Percentiles rank a stretch among this genome's conserved stretches.
phyloP scores from a whole-genome alignment of 78 protist genomes.

The Dictyostelium brefeldianum region DNA sequence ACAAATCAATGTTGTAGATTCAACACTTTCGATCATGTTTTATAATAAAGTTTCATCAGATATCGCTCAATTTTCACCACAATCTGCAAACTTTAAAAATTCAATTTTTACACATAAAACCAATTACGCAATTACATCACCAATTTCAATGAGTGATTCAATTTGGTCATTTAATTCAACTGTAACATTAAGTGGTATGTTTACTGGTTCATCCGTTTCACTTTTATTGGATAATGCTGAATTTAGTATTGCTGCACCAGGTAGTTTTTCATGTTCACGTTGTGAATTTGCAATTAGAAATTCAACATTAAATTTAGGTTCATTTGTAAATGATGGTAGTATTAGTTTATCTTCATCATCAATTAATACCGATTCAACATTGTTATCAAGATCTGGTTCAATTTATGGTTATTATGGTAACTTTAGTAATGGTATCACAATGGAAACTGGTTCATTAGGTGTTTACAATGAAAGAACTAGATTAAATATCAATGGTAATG shows the following conservation, averaged over 20 bases:
- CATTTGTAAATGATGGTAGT: neutral
- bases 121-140: neutral
- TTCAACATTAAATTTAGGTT: neutral
- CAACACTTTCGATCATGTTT: neutral
- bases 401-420: constrained; percentile 14
- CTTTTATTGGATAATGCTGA: neutral
- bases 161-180: neutral
- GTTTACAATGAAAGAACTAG: neutral
- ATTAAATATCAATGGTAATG: constrained; percentile 1
- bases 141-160: neutral
- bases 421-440: neutral
- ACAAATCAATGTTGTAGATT: neutral
- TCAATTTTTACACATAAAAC: neutral
- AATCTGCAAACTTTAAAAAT: neutral
- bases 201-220: neutral
- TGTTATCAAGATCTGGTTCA: neutral
- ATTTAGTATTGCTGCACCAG: neutral
- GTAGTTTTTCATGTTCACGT: neutral
- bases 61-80: neutral
- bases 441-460: constrained; percentile 8
- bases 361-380: neutral
- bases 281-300: neutral
- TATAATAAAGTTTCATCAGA: too few species aligned
- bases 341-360: neutral
- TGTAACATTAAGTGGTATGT: neutral